A percentile compares a stretch with the other conserved stretches of the same genome.
Conservation (phyloP, 1,139 yeast species). For the Taphrina populina region DNA sequence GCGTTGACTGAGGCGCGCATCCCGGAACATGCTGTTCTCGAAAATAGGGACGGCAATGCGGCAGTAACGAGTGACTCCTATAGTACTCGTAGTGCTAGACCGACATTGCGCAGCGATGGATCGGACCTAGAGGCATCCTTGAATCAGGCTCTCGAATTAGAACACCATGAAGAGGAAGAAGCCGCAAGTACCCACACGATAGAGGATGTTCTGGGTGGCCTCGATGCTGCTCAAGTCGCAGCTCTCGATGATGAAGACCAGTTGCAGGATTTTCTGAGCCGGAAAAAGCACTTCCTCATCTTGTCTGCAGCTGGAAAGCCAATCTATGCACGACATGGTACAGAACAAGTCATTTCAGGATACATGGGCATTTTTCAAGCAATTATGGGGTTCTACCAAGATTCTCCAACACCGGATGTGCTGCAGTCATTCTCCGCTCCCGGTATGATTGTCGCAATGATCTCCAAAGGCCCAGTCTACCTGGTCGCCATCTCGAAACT, state of each 20-base stretch:
- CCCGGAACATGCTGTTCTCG: not conserved
- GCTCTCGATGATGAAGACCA: conserved; percentile 9
- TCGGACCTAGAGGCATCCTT: conserved; percentile 6
- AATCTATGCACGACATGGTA: conserved; percentile 75
- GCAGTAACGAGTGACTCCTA: not conserved
- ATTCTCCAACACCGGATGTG: conserved; percentile 38
- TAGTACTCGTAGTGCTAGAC: not conserved
- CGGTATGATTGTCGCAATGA: conserved; percentile 58
- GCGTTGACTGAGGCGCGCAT: not conserved
- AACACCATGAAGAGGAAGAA: too few relatives aligned
- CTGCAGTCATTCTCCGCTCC: conserved; percentile 49
- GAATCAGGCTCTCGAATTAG: not conserved
- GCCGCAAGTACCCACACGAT: too few relatives aligned
- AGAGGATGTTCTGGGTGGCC: too few relatives aligned
- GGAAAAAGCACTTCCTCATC: conserved; percentile 70
- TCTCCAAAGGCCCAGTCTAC: conserved; percentile 67
- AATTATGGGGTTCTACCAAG: conserved; percentile 47
- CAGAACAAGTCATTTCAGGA: conserved; percentile 67
- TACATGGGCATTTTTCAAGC: conserved; percentile 62
- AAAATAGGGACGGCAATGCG: conserved; percentile 1
- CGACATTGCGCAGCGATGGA: conserved; percentile 12
- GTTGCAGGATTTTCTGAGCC: conserved; percentile 47
- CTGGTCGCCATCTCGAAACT: conserved; percentile 68
- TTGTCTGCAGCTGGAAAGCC: conserved; percentile 94
- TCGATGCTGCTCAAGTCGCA: too few relatives aligned